Conservation (phyloP, 768 basidiomycete genomes). For the Boletus eberwhitei region DNA sequence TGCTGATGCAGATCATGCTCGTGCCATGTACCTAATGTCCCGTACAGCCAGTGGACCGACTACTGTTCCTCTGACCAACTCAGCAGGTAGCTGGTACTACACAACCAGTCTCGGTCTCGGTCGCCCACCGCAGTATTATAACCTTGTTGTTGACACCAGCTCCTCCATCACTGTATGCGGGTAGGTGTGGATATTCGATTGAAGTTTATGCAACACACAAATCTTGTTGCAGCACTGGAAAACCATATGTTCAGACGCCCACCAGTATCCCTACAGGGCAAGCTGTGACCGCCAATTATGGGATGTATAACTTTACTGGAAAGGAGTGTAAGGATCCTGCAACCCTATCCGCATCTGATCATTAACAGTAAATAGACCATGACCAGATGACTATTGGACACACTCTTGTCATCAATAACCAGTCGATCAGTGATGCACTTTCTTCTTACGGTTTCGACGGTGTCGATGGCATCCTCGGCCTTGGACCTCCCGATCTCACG, state of each 20-base stretch:
- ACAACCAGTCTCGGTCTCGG: slow-evolving; percentile 16
- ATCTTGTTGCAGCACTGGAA: slow-evolving; percentile 14
- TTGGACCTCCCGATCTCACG: too few species aligned
- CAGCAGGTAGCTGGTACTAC: slow-evolving; percentile 21
- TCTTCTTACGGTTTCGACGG: slow-evolving; percentile 1
- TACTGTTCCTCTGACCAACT: slow-evolving; percentile 16
- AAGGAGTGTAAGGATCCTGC: slow-evolving; percentile 29
- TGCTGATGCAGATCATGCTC: slow-evolving; percentile 17
- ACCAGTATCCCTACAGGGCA: slow-evolving; percentile 25
- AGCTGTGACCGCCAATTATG: slow-evolving; percentile 5
- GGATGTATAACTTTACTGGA: slow-evolving; percentile 23
- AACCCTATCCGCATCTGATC: background rate
- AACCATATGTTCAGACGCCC: slow-evolving; percentile 15
- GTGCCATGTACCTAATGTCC: slow-evolving; percentile 7
- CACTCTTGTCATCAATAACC: too few species aligned
- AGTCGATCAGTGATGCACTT: too few species aligned
- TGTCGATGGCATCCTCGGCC: slow-evolving; percentile 22
- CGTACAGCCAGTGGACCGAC: background rate
- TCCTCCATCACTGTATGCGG: too few species aligned
- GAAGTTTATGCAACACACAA: background rate
- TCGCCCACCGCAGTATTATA: too few species aligned
- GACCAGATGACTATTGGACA: slow-evolving; percentile 25
- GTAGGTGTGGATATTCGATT: too few species aligned
- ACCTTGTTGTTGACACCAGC: too few species aligned
- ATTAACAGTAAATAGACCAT: slow-evolving; percentile 4